Conservation (phyloP, 345 rosid species). For the Crucihimalaya himalaica region DNA sequence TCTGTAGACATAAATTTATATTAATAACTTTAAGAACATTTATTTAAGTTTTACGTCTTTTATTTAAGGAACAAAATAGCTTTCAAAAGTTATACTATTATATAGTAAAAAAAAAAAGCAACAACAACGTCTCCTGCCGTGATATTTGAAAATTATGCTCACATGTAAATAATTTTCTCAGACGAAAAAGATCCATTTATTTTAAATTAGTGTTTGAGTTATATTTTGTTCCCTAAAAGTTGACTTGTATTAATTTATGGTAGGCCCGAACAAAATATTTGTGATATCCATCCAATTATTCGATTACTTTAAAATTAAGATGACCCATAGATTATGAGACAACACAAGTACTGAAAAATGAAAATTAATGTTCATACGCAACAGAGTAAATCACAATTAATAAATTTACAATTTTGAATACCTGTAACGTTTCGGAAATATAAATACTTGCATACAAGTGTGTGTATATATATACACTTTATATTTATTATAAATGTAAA, state of each 20-base stretch:
- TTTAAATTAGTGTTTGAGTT: neutral
- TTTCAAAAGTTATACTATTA: neutral
- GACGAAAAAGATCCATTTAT: neutral
- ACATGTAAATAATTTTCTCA: too few relatives aligned
- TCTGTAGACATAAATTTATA: too few relatives aligned
- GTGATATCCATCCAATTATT: neutral
- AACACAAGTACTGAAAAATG: too few relatives aligned
- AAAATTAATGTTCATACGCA: too few relatives aligned
- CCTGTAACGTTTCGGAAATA: too few relatives aligned
- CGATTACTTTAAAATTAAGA: neutral
- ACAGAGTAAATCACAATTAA: too few relatives aligned
- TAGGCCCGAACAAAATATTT: neutral
- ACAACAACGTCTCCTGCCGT: neutral
- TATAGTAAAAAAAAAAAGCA: neutral
- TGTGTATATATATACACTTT: too few relatives aligned
- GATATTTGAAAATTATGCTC: conserved; percentile 8
- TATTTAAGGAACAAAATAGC: neutral
- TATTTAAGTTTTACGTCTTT: neutral
- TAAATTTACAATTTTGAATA: too few relatives aligned
- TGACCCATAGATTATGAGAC: neutral
- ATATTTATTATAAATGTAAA: too few relatives aligned
- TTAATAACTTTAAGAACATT: too few relatives aligned
- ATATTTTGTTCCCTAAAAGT: neutral
- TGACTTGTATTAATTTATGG: neutral
- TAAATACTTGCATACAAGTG: too few relatives aligned